Evolutionary conservation across 805 yeast genomes (phyloP).

Genomic region (Ogataea chonburiensis): DNA sequence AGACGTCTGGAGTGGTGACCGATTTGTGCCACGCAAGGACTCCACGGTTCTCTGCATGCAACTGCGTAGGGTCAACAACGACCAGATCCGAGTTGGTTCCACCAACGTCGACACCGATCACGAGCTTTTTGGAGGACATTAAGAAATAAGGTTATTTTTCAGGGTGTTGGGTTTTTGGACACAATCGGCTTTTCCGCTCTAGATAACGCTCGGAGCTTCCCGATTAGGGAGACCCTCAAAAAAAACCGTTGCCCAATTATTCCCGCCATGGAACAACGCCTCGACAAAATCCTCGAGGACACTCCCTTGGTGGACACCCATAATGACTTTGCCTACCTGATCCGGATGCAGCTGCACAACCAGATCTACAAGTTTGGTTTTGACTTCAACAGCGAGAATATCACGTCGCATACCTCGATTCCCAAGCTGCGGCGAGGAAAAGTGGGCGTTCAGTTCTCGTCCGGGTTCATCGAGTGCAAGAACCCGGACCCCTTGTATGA

Average conservation of each 20-base stretch:
- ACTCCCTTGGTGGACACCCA: conserved; percentile 49
- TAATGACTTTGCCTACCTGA: conserved; percentile 48
- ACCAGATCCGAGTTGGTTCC: conserved; percentile 12
- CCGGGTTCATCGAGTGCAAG: conserved; percentile 46
- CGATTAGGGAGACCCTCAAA: too few relatives aligned
- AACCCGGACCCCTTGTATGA: conserved; percentile 38
- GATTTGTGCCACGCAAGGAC: conserved; percentile 11
- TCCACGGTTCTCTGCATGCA: conserved; percentile 17
- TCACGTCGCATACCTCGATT: conserved; percentile 35
- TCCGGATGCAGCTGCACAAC: conserved; percentile 44
- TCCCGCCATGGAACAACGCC: conserved; percentile 5
- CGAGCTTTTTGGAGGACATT: conserved; percentile 6
- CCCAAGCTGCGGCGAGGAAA: conserved; percentile 38
- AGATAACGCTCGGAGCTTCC: too few relatives aligned
- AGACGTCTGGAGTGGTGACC: conserved; percentile 10
- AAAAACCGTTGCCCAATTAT: too few relatives aligned
- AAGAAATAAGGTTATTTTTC: too few relatives aligned
- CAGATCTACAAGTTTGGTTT: conserved; percentile 40
- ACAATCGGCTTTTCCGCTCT: conserved; percentile 3
- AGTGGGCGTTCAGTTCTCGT: conserved; percentile 48
- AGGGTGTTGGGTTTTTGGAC: too few relatives aligned
- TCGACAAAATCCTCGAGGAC: conserved; percentile 6
- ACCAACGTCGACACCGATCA: conserved; percentile 9
- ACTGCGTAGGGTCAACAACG: conserved; percentile 8
- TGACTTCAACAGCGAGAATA: conserved; percentile 18